phyloP scores from a whole-genome alignment of 345 rosid genomes.

The Linum lewisii region DNA sequence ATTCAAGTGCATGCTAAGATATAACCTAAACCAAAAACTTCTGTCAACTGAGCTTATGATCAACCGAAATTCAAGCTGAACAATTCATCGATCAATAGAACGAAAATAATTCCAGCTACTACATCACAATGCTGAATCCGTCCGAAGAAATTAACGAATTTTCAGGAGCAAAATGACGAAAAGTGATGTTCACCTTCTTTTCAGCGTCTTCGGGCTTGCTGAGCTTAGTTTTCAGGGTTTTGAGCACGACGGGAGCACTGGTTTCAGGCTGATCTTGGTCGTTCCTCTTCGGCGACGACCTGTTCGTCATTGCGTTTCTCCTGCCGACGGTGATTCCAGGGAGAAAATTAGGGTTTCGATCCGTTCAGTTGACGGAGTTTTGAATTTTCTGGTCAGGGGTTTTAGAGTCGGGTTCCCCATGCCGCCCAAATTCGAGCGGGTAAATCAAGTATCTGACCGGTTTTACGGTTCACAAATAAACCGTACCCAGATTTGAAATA shows the following conservation, averaged over 20 bases:
- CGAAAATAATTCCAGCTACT: neutral
- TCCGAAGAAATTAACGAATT: conserved; percentile 3
- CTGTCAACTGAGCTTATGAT: neutral
- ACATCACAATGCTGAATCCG: neutral
- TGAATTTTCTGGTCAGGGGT: neutral
- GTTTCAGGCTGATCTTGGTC: conserved; percentile 34
- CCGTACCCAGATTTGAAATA: no score
- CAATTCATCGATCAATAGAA: no score
- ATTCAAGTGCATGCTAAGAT: no score
- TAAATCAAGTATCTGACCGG: no score
- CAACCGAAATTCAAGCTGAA: no score
- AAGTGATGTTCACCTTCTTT: conserved; percentile 25
- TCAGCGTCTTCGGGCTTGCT: conserved; percentile 44
- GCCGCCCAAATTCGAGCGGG: neutral
- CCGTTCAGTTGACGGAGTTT: neutral
- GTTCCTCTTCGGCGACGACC: conserved; percentile 37
- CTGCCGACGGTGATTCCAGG: conserved; percentile 1
- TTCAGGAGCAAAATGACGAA: conserved; percentile 8
- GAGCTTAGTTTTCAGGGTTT: conserved; percentile 38
- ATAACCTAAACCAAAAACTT: neutral
- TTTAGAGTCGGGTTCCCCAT: neutral
- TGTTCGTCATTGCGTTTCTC: conserved; percentile 20
- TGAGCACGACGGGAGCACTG: conserved; percentile 23
- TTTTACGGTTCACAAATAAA: no score
- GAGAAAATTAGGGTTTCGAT: conserved; percentile 12